These are phyloP conservation scores for Biscogniauxia marginata DNA, from an alignment of 2,329 filamentous ascomycete genomes.

Conservation along the genomic window DNA sequence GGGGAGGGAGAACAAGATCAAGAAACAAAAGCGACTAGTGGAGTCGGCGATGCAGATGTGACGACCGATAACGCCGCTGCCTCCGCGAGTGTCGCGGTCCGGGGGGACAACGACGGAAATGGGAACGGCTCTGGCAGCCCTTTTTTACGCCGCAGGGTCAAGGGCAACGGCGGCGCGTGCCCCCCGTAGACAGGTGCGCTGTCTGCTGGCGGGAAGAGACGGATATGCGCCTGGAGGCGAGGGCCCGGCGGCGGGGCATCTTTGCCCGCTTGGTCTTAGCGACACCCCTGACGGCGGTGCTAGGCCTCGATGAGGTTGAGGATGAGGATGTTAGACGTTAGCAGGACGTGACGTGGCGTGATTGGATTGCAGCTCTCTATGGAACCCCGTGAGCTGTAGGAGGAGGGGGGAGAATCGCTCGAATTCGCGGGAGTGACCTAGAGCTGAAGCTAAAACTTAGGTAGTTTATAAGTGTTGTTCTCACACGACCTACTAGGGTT, in stretches of 20 bases:
- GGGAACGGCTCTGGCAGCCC: constrained; percentile 5
- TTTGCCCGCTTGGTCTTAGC: constrained; percentile 10
- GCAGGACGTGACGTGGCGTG: no score
- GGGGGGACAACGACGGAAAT: neutral
- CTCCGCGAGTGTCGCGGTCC: no score
- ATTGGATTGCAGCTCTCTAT: no score
- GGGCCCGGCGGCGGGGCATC: constrained; percentile 7
- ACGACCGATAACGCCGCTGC: no score
- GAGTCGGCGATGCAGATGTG: no score
- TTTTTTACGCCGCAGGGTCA: constrained; percentile 24
- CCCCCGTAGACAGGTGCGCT: constrained; percentile 12
- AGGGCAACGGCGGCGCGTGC: constrained; percentile 1
- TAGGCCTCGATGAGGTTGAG: neutral
- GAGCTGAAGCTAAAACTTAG: constrained; percentile 2
- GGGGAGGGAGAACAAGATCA: no score
- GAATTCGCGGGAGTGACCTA: constrained; percentile 2
- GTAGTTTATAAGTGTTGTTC: constrained; percentile 1
- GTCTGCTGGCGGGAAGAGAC: constrained; percentile 13
- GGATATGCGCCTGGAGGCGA: constrained; percentile 6
- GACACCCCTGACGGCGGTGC: neutral
- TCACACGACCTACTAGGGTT: constrained; percentile 12
- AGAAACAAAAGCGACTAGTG: no score
- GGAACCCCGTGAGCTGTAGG: no score
- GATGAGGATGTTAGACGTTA: no score
- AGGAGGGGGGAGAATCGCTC: neutral